Evolutionary conservation across 768 basidiomycete species (phyloP).

Genomic region (Mycena vitilis): DNA sequence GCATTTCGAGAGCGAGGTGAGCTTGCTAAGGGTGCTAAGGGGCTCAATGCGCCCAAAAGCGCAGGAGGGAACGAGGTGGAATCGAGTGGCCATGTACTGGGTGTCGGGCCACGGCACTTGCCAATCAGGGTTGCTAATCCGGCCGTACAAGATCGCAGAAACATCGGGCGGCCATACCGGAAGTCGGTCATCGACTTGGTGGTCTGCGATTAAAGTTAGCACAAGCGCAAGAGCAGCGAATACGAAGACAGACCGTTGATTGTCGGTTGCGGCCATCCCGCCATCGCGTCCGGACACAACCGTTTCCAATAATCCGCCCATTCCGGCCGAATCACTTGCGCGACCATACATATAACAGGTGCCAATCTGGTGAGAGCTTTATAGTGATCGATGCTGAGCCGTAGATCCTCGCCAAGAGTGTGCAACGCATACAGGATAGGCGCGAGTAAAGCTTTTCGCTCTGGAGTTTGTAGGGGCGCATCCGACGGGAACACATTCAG

Average conservation of each 20-base stretch:
- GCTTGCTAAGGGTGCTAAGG: conserved; percentile 60
- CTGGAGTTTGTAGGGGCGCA: conserved; percentile 35
- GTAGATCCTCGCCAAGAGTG: conserved; percentile 78
- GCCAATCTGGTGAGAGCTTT: conserved; percentile 67
- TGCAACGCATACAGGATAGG: conserved; percentile 82
- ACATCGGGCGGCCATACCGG: conserved; percentile 85
- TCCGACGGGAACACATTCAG: conserved; percentile 30
- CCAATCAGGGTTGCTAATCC: conserved; percentile 77
- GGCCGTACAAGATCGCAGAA: conserved; percentile 70
- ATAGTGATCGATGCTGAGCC: conserved; percentile 67
- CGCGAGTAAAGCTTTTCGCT: conserved; percentile 60
- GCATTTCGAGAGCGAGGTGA: conserved; percentile 67
- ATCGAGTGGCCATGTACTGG: conserved; percentile 57
- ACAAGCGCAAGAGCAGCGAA: conserved; percentile 8
- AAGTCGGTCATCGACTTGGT: conserved; percentile 74
- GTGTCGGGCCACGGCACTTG: conserved; percentile 65
- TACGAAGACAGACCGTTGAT: conserved; percentile 53
- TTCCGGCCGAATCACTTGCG: conserved; percentile 75
- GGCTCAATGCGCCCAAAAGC: conserved; percentile 75
- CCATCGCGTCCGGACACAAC: conserved; percentile 71
- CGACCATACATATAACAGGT: conserved; percentile 72
- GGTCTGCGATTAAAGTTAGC: conserved; percentile 37
- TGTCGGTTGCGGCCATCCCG: conserved; percentile 68
- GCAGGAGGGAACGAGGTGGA: conserved; percentile 65
- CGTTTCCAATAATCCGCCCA: conserved; percentile 97